phyloP scores from a whole-genome alignment of 2,329 filamentous ascomycete species.

The Calonectria honghensis region DNA sequence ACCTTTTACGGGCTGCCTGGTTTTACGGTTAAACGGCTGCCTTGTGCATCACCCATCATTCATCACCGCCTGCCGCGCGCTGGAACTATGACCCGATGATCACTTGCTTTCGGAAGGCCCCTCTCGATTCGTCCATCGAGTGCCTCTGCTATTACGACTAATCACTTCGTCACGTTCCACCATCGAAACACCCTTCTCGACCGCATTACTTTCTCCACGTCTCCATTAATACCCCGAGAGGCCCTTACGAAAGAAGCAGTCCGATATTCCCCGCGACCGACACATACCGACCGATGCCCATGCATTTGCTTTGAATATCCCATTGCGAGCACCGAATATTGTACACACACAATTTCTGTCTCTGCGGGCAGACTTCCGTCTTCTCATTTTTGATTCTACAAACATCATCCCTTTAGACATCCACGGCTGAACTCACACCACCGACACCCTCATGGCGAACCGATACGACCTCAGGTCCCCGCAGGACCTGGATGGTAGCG shows the following conservation, averaged over 20 bases:
- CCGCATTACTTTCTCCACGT: not conserved
- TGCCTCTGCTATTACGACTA: constrained; percentile 40
- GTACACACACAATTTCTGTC: constrained; percentile 14
- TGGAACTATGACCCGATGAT: constrained; percentile 49
- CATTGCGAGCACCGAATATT: not conserved
- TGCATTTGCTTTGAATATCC: constrained; percentile 6
- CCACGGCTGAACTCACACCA: not conserved
- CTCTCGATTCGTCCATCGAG: constrained; percentile 47
- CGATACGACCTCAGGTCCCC: constrained; percentile 56
- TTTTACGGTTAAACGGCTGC: constrained; percentile 24
- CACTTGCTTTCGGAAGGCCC: constrained; percentile 41
- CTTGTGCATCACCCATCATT: not conserved
- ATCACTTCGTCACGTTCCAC: constrained; percentile 22
- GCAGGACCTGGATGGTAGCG: constrained; percentile 52
- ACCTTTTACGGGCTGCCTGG: constrained; percentile 40
- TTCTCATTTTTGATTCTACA: not conserved
- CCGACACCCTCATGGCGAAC: constrained; percentile 51
- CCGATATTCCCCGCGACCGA: constrained; percentile 11
- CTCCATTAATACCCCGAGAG: constrained; percentile 1
- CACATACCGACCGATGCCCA: constrained; percentile 12
- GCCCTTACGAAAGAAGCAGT: not conserved
- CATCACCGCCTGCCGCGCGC: constrained; percentile 6
- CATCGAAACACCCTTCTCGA: constrained; percentile 10
- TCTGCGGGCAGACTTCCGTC: not conserved
- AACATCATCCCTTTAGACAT: not conserved